These are phyloP conservation scores for Penstemon barbatus DNA, from an alignment of 257 asterid genomes.

Conservation along the genomic window DNA sequence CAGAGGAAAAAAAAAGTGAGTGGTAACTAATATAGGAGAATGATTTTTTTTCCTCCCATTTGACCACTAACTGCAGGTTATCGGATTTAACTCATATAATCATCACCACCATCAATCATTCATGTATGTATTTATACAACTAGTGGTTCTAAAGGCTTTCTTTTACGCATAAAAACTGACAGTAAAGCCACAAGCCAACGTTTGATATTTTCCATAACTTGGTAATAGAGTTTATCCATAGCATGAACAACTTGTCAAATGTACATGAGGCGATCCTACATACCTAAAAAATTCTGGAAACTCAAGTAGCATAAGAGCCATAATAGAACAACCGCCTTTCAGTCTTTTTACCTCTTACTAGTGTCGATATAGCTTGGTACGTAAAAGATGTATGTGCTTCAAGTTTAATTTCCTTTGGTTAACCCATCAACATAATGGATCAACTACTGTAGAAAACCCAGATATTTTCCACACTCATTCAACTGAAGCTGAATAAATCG, in stretches of 20 bases:
- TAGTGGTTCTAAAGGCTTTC: not conserved
- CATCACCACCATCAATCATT: constrained; percentile 8
- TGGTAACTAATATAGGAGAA: not conserved
- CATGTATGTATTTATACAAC: not conserved
- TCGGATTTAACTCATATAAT: not conserved
- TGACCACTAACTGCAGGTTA: not conserved
- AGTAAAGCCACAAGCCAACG: constrained; percentile 5
- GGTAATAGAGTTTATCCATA: not conserved
- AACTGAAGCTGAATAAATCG: too few species aligned
- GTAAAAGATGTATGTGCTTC: not conserved
- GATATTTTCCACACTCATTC: too few species aligned
- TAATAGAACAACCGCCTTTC: too few species aligned
- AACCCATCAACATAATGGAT: constrained; percentile 14
- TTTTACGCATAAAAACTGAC: not conserved
- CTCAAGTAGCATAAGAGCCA: too few species aligned
- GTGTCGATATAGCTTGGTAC: too few species aligned
- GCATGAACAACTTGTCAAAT: not conserved
- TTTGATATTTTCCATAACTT: not conserved
- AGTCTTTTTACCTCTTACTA: too few species aligned
- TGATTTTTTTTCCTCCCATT: not conserved
- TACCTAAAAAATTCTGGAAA: too few species aligned
- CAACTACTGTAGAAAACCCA: not conserved
- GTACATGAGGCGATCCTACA: too few species aligned
- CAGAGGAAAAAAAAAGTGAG: not conserved
- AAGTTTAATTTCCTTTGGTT: not conserved